A percentile compares a stretch with the other conserved stretches of the same genome.
Evolutionary conservation across 106 monocot species (phyloP).

Genomic region (Platanthera zijinensis): DNA sequence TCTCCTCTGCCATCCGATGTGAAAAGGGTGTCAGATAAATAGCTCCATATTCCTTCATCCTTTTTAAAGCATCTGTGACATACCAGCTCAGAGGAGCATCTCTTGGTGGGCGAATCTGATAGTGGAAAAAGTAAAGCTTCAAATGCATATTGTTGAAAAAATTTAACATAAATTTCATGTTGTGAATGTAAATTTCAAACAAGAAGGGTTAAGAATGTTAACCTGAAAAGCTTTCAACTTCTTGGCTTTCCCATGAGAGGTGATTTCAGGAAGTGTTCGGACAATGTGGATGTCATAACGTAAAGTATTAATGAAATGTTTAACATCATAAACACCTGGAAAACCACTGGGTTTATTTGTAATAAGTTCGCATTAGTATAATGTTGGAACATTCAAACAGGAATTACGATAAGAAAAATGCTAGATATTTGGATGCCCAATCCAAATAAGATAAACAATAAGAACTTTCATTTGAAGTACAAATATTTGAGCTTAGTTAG

Average conservation of each 20-base stretch:
- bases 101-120: constrained; percentile 85
- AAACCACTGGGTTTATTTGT: constrained; percentile 59
- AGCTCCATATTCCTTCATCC: constrained; percentile 82
- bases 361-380: constrained; percentile 22
- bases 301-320: constrained; percentile 74
- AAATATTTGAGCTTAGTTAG: constrained; percentile 1
- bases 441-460: constrained; percentile 1
- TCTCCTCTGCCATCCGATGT: constrained; percentile 87
- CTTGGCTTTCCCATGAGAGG: constrained; percentile 61
- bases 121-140: not conserved
- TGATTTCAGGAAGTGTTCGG: constrained; percentile 63
- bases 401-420: not conserved
- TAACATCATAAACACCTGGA: constrained; percentile 94
- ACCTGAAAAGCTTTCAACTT: constrained; percentile 84
- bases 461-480: not conserved
- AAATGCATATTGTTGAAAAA: not conserved
- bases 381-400: not conserved
- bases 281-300: constrained; percentile 69
- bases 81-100: constrained; percentile 93
- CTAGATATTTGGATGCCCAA: not conserved
- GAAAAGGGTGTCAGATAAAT: constrained; percentile 95
- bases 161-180: not conserved
- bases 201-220: not conserved
- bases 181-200: not conserved
- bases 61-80: constrained; percentile 64